Conservation (phyloP, 2,329 filamentous ascomycete species). For the Nothophoma quercina region DNA sequence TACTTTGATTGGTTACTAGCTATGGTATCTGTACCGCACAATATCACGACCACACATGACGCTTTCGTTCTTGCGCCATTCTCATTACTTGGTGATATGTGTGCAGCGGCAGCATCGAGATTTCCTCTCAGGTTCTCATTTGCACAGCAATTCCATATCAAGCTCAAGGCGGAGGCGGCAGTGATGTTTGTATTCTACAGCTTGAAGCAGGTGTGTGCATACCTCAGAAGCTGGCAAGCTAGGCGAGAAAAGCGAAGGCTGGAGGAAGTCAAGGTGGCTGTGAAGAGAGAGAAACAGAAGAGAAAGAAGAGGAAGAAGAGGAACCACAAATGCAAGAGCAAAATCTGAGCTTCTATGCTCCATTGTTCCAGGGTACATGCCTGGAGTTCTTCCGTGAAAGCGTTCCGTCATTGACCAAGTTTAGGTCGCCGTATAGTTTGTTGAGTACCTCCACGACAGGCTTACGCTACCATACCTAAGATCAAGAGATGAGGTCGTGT, state of each 20-base stretch:
- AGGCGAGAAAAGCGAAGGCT: neutral
- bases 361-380: no score
- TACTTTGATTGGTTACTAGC: no score
- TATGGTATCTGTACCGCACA: neutral
- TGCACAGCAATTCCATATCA: constrained; percentile 21
- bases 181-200: constrained; percentile 19
- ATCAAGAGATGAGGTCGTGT: no score
- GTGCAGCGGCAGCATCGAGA: neutral
- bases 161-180: constrained; percentile 27
- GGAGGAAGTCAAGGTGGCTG: neutral
- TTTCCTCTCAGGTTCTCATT: constrained; percentile 14
- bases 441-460: no score
- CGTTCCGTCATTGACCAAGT: no score
- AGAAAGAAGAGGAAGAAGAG: neutral
- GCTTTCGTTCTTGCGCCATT: neutral
- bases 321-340: neutral
- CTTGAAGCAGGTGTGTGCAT: constrained; percentile 8
- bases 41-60: neutral
- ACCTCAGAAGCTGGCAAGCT: constrained; percentile 13
- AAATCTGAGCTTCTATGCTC: neutral
- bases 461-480: no score
- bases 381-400: no score
- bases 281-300: neutral
- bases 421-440: no score
- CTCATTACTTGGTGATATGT: neutral